Evolutionary conservation across 495 filamentous ascomycete species (phyloP).

Genomic region (Halenospora varia): DNA sequence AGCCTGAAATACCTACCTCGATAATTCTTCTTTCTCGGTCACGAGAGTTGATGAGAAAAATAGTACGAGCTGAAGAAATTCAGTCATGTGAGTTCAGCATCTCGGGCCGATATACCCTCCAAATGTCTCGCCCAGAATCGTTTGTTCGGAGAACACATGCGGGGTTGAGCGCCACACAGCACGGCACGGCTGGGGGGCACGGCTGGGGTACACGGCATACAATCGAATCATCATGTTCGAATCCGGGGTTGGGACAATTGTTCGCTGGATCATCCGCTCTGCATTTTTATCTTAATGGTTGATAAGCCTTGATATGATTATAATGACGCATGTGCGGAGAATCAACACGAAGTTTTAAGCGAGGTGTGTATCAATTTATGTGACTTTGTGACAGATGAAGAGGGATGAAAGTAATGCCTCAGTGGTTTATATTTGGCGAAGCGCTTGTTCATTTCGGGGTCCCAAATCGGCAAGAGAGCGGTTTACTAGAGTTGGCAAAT

Average conservation of each 20-base stretch:
- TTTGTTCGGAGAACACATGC: neutral
- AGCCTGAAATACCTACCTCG: too few species aligned
- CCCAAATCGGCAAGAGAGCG: too few species aligned
- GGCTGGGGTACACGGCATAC: neutral
- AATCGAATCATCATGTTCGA: neutral
- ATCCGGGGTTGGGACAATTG: neutral
- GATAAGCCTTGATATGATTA: neutral
- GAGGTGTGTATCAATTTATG: too few species aligned
- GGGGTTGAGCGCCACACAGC: neutral
- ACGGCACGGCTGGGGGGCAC: neutral
- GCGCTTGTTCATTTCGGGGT: too few species aligned
- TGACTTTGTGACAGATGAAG: too few species aligned
- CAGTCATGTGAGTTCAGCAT: neutral
- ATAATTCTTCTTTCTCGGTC: neutral
- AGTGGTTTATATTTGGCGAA: too few species aligned
- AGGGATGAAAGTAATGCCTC: too few species aligned
- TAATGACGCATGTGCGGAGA: neutral
- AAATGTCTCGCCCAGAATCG: neutral
- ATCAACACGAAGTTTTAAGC: neutral
- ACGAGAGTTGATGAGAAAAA: neutral
- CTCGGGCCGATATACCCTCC: neutral
- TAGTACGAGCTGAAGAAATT: neutral
- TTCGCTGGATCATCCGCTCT: neutral
- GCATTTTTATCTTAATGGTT: neutral
- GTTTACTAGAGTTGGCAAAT: too few species aligned